Percentiles rank a stretch among this genome's conserved stretches.
Evolutionary conservation across 305 asterid species (phyloP).

Genomic region (Plantago coronopus): DNA sequence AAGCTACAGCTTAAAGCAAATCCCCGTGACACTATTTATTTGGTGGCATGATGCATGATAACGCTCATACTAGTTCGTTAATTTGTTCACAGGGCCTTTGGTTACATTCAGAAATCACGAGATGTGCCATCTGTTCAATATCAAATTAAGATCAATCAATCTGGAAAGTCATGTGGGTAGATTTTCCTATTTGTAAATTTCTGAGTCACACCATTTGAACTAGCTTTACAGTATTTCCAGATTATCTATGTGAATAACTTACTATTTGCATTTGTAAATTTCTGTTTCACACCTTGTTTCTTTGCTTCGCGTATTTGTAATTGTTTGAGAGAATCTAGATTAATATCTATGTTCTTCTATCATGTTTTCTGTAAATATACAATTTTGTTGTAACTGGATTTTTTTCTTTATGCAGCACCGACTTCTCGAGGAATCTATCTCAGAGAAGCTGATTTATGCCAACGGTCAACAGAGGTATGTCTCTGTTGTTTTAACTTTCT

Average conservation of each 20-base stretch:
- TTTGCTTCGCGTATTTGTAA: too few species aligned
- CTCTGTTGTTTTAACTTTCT: constrained; percentile 11
- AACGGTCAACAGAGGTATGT: constrained; percentile 74
- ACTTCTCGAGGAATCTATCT: constrained; percentile 88
- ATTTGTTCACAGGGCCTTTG: constrained; percentile 74
- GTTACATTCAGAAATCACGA: constrained; percentile 63
- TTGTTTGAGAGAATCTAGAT: too few species aligned
- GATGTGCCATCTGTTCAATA: constrained; percentile 69
- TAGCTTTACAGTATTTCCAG: not conserved
- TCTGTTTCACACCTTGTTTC: too few species aligned
- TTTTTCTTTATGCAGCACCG: constrained; percentile 59
- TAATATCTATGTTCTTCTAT: constrained; percentile 13
- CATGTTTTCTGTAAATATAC: constrained; percentile 5
- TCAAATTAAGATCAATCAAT: constrained; percentile 69
- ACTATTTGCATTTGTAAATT: too few species aligned
- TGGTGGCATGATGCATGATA: too few species aligned
- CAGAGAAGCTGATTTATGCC: constrained; percentile 71
- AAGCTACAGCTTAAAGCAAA: not conserved
- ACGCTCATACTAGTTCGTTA: constrained; percentile 2
- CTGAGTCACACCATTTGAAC: not conserved
- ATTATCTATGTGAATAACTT: too few species aligned
- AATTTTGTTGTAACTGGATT: constrained; percentile 20
- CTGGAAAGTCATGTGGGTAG: constrained; percentile 69
- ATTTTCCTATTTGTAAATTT: constrained; percentile 26
- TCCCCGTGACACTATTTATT: too few species aligned